Evolutionary conservation across 2,329 filamentous ascomycete species (phyloP).

Genomic region (Plectosphaerella sp.): DNA sequence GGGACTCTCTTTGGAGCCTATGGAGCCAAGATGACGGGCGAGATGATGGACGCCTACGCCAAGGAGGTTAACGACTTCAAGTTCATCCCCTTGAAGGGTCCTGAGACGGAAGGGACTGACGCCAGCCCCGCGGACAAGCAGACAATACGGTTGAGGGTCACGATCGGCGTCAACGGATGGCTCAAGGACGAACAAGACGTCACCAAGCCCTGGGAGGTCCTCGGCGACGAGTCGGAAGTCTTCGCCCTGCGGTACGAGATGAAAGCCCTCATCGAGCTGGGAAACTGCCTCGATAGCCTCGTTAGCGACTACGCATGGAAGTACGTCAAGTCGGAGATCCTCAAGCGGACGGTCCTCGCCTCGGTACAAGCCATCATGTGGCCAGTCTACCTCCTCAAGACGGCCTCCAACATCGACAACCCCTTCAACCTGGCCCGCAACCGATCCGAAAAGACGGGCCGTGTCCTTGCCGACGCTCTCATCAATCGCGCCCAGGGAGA

Average conservation of each 20-base stretch:
- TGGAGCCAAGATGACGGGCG: constrained; percentile 72
- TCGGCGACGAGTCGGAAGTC: constrained; percentile 68
- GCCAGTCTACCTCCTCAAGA: constrained; percentile 62
- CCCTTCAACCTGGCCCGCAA: constrained; percentile 75
- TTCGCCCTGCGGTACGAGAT: constrained; percentile 86
- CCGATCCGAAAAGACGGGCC: constrained; percentile 74
- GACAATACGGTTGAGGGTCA: constrained; percentile 63
- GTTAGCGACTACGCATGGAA: constrained; percentile 73
- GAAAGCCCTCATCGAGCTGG: constrained; percentile 69
- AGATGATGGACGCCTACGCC: constrained; percentile 85
- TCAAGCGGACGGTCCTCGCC: constrained; percentile 67
- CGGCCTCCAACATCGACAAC: constrained; percentile 70
- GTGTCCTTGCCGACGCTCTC: constrained; percentile 75
- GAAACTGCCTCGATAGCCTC: constrained; percentile 66
- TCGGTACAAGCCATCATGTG: constrained; percentile 65
- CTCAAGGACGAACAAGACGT: constrained; percentile 71
- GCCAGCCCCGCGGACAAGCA: constrained; percentile 19
- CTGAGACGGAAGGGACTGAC: constrained; percentile 26
- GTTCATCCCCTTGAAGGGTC: constrained; percentile 68
- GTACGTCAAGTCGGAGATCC: constrained; percentile 67
- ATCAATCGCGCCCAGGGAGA: constrained; percentile 81
- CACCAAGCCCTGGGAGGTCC: constrained; percentile 71
- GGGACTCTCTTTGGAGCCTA: constrained; percentile 87
- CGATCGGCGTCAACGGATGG: constrained; percentile 87
- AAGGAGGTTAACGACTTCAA: constrained; percentile 77